phyloP scores from a whole-genome alignment of 495 filamentous ascomycete genomes.

The Halenospora varia region DNA sequence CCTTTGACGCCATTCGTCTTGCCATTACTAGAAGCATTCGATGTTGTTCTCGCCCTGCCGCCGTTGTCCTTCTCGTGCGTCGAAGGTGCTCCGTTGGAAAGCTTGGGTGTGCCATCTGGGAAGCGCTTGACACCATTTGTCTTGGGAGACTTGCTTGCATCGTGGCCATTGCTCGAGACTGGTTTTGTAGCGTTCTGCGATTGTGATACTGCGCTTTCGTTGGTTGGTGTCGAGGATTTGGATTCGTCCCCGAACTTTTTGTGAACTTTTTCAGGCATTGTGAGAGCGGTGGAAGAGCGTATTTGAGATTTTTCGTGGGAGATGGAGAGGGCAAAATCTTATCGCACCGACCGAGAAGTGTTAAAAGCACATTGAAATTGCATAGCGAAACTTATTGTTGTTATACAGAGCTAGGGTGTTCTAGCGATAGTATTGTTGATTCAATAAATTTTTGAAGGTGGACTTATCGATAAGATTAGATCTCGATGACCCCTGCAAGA shows the following conservation, averaged over 20 bases:
- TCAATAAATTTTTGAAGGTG: too few relatives aligned
- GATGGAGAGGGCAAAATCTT: not conserved
- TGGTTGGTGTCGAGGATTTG: not conserved
- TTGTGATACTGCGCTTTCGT: not conserved
- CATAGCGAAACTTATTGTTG: too few relatives aligned
- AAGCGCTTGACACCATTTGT: slow-evolving; percentile 13
- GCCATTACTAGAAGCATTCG: not conserved
- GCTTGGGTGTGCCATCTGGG: slow-evolving; percentile 21
- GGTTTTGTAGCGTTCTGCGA: not conserved
- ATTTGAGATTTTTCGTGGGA: not conserved
- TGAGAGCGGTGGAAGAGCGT: slow-evolving; percentile 3
- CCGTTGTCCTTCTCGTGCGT: not conserved
- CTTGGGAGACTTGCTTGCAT: not conserved
- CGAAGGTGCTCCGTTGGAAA: not conserved
- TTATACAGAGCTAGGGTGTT: too few relatives aligned
- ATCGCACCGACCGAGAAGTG: not conserved
- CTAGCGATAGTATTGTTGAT: too few relatives aligned
- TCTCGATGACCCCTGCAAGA: too few relatives aligned
- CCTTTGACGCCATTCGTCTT: not conserved
- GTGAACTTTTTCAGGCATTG: slow-evolving; percentile 49
- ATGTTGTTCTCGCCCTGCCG: not conserved
- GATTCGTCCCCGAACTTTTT: slow-evolving; percentile 34
- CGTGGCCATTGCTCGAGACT: not conserved
- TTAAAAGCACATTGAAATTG: too few relatives aligned
- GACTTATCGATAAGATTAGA: not conserved